Evolutionary conservation across 2,329 filamentous ascomycete genomes (phyloP).

Genomic region (Byssothecium circinans): DNA sequence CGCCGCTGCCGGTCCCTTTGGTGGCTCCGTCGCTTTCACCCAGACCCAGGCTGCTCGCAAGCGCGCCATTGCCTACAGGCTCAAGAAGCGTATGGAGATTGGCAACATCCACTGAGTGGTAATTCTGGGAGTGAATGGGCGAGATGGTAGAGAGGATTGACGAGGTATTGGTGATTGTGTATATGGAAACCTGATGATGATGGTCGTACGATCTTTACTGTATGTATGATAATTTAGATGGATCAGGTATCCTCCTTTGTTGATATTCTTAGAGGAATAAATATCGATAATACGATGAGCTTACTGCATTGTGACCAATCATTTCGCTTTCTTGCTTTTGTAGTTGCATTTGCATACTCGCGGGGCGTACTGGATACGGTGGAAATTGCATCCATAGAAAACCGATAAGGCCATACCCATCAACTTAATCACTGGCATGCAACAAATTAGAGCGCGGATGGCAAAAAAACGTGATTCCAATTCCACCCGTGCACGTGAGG

Average conservation of each 20-base stretch:
- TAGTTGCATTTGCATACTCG: too few relatives aligned
- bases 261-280: neutral
- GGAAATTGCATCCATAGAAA: too few relatives aligned
- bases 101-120: constrained; percentile 22
- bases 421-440: too few relatives aligned
- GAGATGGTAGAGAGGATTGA: too few relatives aligned
- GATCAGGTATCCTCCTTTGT: constrained; percentile 1
- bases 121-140: neutral
- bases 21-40: constrained; percentile 67
- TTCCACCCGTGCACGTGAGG: too few relatives aligned
- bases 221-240: neutral
- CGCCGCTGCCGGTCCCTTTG: constrained; percentile 66
- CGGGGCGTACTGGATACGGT: too few relatives aligned
- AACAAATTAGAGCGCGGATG: too few relatives aligned
- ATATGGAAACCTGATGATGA: neutral
- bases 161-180: neutral
- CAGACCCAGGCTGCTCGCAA: constrained; percentile 61
- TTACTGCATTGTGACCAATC: too few relatives aligned
- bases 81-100: constrained; percentile 44
- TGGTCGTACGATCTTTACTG: constrained; percentile 1
- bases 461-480: too few relatives aligned
- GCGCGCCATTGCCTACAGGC: constrained; percentile 61
- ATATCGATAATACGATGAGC: too few relatives aligned
- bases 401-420: too few relatives aligned
- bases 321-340: too few relatives aligned